Base-by-base conservation (phyloP, 495 filamentous ascomycete genomes). In the Penicillium dipodomyicola region DNA sequence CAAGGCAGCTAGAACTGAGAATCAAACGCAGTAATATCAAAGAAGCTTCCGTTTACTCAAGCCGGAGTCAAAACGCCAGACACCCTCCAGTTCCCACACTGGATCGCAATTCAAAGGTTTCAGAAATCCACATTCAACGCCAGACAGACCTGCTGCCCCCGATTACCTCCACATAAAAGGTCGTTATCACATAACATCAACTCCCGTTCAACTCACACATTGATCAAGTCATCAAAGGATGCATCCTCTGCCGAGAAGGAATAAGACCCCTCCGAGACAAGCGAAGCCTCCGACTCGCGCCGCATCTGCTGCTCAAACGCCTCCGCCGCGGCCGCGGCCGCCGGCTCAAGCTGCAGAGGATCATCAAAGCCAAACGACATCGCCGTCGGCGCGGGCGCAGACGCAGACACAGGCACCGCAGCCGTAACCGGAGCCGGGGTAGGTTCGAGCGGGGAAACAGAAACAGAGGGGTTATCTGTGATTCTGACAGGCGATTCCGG, bases 351-450 rank as follows among this genome's bases (percentile, higher is more conserved):
- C 25, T 65, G 71, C 59, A 74, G 10, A 15, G 70, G 56, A 49
- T 72, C 68, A 43, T 76, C 73, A 37, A 76, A 76, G 5, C 73
- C 73, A 46, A 76, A 76, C 2, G 71, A 70, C 6, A 72, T 30
- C 8, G 47, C 15, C 17, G 62, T 30, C n/a, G 56, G 46, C 17
- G 45, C 40, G n/a, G 52, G 12, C 17, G 56, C 41, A 40, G 55
- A 54, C 12, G 56, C 35, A 40, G 55, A 54, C 12, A 43, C 52
- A 4, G 54, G 30, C 15, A 52, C 48, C 6, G 50, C 46, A 30
- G 41, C n/a, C 4, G 54, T 32, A 43, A 42, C 51, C 0, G 45
- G 44, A 11, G 45, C 45, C 1, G 52, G 39, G 5, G 58, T 54
- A 3, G 29, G 27, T 27, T 64, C 55, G 2, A 53, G 25, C 32